A percentile compares a stretch with the other conserved stretches of the same genome.
These are phyloP conservation scores for Jasminum sambac DNA, from an alignment of 257 asterid species.

Conservation along the genomic window DNA sequence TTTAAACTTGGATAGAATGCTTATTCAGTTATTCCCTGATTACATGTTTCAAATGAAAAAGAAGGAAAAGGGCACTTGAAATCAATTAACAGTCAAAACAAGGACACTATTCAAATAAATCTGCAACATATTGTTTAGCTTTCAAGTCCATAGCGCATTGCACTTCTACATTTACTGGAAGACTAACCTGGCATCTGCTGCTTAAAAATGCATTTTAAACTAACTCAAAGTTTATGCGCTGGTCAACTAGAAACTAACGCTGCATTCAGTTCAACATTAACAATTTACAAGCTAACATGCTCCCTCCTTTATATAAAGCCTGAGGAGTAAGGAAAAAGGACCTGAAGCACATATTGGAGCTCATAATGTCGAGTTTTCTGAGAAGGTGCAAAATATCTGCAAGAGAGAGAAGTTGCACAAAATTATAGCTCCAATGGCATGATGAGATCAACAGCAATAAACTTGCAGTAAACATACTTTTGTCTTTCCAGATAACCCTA, in stretches of 20 bases:
- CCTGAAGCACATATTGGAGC: constrained; percentile 91
- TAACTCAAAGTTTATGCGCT: constrained; percentile 4
- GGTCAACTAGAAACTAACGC: constrained; percentile 13
- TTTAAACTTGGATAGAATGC: too few species aligned
- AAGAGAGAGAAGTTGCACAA: constrained; percentile 17
- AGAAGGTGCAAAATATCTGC: constrained; percentile 77
- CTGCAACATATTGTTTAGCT: background rate
- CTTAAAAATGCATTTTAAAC: constrained; percentile 7
- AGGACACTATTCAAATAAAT: constrained; percentile 11
- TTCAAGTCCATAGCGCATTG: background rate
- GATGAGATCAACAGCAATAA: constrained; percentile 13
- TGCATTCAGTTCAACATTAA: constrained; percentile 14
- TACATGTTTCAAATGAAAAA: constrained; percentile 15
- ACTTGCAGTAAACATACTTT: constrained; percentile 50
- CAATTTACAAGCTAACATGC: constrained; percentile 13
- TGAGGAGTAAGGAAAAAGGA: constrained; percentile 29
- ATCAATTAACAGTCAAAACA: constrained; percentile 12
- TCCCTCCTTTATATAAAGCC: constrained; percentile 13
- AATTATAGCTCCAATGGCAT: constrained; percentile 8
- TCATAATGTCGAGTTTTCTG: constrained; percentile 76
- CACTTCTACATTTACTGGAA: constrained; percentile 1
- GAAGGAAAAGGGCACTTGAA: constrained; percentile 12
- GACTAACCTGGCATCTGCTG: background rate
- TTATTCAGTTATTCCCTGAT: constrained; percentile 10
- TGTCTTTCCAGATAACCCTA: constrained; percentile 75